Conservation (phyloP, 176 grass and related monocot genomes). For the Coix lacrymajobi region DNA sequence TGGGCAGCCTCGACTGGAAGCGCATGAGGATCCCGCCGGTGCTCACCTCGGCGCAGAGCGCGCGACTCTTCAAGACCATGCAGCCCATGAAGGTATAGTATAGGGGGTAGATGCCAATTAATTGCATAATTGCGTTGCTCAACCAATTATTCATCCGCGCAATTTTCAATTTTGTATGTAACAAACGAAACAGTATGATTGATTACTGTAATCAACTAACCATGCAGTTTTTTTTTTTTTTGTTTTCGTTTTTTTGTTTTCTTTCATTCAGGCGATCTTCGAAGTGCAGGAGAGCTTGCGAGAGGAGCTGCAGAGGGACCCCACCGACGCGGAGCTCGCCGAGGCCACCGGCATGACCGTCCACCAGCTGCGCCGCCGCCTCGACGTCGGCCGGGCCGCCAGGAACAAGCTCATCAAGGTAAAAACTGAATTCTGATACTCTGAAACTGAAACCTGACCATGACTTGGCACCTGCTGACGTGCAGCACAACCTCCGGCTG, state of each 20-base stretch:
- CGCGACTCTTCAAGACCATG: conserved; percentile 73
- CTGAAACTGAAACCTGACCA: background rate
- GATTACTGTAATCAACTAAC: background rate
- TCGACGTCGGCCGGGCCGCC: conserved; percentile 49
- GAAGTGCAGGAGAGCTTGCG: conserved; percentile 48
- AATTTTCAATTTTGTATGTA: background rate
- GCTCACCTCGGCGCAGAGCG: conserved; percentile 57
- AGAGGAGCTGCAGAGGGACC: conserved; percentile 45
- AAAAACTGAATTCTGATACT: background rate
- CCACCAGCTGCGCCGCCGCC: conserved; percentile 34
- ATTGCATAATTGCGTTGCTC: no score
- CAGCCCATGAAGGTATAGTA: conserved; percentile 68
- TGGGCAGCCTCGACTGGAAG: conserved; percentile 77
- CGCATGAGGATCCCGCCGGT: conserved; percentile 87
- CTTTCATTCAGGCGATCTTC: conserved; percentile 37
- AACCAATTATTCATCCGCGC: background rate
- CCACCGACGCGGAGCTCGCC: conserved; percentile 48
- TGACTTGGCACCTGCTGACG: background rate
- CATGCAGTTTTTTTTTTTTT: background rate
- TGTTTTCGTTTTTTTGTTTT: background rate
- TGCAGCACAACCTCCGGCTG: conserved; percentile 87
- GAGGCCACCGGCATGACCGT: conserved; percentile 46
- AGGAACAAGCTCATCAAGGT: conserved; percentile 89
- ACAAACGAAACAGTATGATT: background rate
- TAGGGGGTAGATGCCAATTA: no score